These are phyloP conservation scores for Botrytis paeoniae DNA, from an alignment of 2,329 filamentous ascomycete species.

Conservation along the genomic window DNA sequence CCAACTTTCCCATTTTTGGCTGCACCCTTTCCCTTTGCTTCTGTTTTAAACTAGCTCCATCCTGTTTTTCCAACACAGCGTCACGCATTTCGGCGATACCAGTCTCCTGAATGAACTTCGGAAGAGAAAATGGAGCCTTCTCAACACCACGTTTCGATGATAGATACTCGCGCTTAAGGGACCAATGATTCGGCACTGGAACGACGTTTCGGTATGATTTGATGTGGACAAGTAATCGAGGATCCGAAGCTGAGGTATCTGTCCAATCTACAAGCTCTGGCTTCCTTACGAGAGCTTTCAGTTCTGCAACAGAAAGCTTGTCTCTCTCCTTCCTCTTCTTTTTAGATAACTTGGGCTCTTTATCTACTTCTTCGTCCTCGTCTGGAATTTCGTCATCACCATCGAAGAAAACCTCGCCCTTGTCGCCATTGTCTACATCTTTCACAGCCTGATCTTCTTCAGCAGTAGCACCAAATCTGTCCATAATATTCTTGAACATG, in stretches of 20 bases:
- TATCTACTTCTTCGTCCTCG: slow-evolving; percentile 69
- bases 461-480: slow-evolving; percentile 67
- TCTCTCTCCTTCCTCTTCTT: slow-evolving; percentile 90
- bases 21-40: slow-evolving; percentile 93
- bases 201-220: slow-evolving; percentile 95
- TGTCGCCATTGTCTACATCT: slow-evolving; percentile 66
- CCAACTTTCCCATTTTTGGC: slow-evolving; percentile 93
- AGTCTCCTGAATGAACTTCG: slow-evolving; percentile 95
- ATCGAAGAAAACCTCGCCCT: slow-evolving; percentile 79
- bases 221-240: slow-evolving; percentile 84
- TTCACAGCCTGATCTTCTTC: slow-evolving; percentile 62
- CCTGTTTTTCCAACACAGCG: slow-evolving; percentile 92
- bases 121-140: slow-evolving; percentile 87
- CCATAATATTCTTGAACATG: slow-evolving; percentile 79
- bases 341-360: slow-evolving; percentile 75
- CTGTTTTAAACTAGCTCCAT: slow-evolving; percentile 86
- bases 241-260: slow-evolving; percentile 87
- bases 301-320: slow-evolving; percentile 89
- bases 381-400: slow-evolving; percentile 85
- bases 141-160: slow-evolving; percentile 97
- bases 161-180: slow-evolving; percentile 91
- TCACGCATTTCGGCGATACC: slow-evolving; percentile 98
- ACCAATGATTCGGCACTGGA: slow-evolving; percentile 92
- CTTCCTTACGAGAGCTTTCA: slow-evolving; percentile 86
- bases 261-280: slow-evolving; percentile 98